A percentile compares a stretch with the other conserved stretches of the same genome.
These are phyloP conservation scores for Eucalyptus viminalis DNA, from an alignment of 345 rosid species.

Conservation along the genomic window DNA sequence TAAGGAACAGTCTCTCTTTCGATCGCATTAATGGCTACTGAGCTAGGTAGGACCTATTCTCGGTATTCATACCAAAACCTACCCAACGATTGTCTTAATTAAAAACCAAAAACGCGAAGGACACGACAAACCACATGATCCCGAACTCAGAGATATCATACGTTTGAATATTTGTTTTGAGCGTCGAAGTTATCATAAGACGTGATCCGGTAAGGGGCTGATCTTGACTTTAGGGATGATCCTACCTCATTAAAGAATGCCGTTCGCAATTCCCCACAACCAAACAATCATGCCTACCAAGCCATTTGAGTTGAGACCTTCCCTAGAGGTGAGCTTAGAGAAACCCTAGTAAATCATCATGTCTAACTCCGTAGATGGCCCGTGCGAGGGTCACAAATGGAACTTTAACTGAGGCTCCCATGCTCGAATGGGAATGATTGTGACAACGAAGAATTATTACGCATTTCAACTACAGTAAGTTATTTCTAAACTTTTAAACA, in stretches of 20 bases:
- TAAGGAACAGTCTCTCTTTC: neutral
- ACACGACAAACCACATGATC: neutral
- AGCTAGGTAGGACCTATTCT: neutral
- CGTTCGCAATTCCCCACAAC: neutral
- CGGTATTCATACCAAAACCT: neutral
- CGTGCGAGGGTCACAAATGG: neutral
- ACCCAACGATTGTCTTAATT: neutral
- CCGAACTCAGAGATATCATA: neutral
- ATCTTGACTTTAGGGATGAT: neutral
- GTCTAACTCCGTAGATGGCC: neutral
- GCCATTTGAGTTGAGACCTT: neutral
- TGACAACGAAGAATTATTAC: neutral
- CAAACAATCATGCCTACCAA: neutral
- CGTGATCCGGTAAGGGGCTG: neutral
- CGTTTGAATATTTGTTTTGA: neutral
- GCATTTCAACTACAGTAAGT: neutral
- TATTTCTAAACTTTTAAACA: neutral
- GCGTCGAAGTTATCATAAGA: neutral
- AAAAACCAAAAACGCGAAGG: too few species aligned
- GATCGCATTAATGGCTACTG: neutral
- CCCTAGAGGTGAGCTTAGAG: neutral
- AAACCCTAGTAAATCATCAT: neutral
- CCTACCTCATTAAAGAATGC: neutral
- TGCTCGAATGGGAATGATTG: neutral
- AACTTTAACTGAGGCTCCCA: neutral